Evolutionary conservation across 129 eudicot species (phyloP), one percentile per base, ranked within the genome.

Genomic region (Mikania micrantha): DNA sequence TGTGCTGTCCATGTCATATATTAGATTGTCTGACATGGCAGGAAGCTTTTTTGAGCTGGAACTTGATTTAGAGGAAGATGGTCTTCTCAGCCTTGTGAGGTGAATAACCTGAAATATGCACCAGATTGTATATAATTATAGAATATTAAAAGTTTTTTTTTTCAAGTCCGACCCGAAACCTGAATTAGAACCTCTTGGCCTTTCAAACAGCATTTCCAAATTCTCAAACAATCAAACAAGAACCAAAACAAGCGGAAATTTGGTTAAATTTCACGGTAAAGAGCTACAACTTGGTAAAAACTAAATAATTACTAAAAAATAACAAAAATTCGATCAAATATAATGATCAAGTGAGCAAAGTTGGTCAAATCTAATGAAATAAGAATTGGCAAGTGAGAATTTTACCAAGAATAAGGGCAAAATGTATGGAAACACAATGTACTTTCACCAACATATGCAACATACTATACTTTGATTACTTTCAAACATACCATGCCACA

Each of bases 1-100:
- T n/a, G 88, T 74, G 71, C 91, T 67, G 27, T 88, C 96, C 96
- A 86, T 86, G 70, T 84, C 89, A 22, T 82, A 88, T 12, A 88
- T 25, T 45, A 86, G 77, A 53, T 92, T 88, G 73, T 92, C 95
- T 12, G 84, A 31, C 96, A 88, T 80, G 38, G 42, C 34, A 8
- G 91, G 91, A 53, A 80, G 76, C 58, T 69, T 79, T 56, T 59
- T 78, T n/a, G 53, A 67, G 45, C 67, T 76, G 40, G 80, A 25
- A 62, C 31, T 80, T 61, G 80, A 64, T 21, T 80, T 56, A 15
- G 94, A 59, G 71, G 76, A 67, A 10, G 96, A 92, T 12, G 85
- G 83, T 72, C 98, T 82, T 61, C 83, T 57, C n/a, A 77, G 71
- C 59, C 95, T 84, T 49, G 98, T 75, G 45, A 92, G 78, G 57